These are phyloP conservation scores for Galerina sulciceps DNA, from an alignment of 768 basidiomycete species.

Conservation along the genomic window DNA sequence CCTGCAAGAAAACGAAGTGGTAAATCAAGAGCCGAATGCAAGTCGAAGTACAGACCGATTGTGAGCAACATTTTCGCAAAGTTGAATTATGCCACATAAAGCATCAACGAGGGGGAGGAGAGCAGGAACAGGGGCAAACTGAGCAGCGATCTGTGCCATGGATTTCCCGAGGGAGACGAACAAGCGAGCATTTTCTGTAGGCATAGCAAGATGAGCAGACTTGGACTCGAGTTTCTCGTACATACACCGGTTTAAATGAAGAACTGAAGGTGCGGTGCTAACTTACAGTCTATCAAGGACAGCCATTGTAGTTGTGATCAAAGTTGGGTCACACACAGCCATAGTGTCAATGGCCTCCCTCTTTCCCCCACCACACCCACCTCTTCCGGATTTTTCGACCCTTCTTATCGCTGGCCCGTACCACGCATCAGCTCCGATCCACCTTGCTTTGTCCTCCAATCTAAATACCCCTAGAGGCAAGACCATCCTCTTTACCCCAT, in stretches of 20 bases:
- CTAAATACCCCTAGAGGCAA: constrained; percentile 30
- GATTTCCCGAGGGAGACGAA: constrained; percentile 36
- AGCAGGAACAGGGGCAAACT: constrained; percentile 53
- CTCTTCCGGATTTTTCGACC: constrained; percentile 57
- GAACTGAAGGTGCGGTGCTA: not conserved
- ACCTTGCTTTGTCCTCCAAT: constrained; percentile 60
- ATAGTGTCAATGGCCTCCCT: constrained; percentile 31
- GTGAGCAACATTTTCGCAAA: constrained; percentile 49
- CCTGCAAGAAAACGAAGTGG: constrained; percentile 28
- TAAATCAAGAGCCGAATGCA: constrained; percentile 5
- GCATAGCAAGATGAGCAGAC: not conserved
- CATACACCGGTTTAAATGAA: not conserved
- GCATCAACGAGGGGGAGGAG: constrained; percentile 45
- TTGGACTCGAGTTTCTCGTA: not conserved
- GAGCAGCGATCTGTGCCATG: constrained; percentile 48
- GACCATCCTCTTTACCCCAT: constrained; percentile 58
- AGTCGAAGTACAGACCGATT: constrained; percentile 43
- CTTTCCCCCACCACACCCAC: constrained; percentile 29
- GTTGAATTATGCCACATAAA: constrained; percentile 45
- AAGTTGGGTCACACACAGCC: constrained; percentile 1
- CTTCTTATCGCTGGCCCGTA: constrained; percentile 68
- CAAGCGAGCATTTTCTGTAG: not conserved
- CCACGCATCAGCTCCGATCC: constrained; percentile 71
- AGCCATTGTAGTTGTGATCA: not conserved
- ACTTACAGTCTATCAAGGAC: not conserved